Conservation (phyloP, 1,284 basidiomycete genomes). For the Sphagnurus paluster region DNA sequence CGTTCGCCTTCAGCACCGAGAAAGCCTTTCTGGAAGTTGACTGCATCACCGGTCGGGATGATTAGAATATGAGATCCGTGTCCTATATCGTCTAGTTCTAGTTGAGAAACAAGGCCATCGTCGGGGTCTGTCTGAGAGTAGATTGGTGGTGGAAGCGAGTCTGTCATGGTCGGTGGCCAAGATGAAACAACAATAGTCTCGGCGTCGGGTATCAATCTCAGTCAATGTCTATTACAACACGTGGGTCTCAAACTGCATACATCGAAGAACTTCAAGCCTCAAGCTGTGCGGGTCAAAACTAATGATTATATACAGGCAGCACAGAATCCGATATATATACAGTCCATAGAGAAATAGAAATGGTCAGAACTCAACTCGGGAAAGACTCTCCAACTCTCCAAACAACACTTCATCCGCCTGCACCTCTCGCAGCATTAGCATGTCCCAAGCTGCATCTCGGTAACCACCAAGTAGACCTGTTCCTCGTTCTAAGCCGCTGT, state of each 20-base stretch:
- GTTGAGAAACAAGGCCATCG: conserved; percentile 11
- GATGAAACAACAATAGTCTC: neutral
- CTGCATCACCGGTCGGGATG: conserved; percentile 59
- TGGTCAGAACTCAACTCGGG: conserved; percentile 55
- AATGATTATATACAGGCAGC: conserved; percentile 21
- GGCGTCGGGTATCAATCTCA: neutral
- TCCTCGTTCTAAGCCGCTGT: conserved; percentile 63
- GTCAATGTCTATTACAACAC: conserved; percentile 1
- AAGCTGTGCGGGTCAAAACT: too few relatives aligned
- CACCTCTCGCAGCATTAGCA: conserved; percentile 66
- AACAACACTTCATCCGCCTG: conserved; percentile 63
- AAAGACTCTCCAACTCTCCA: conserved; percentile 72
- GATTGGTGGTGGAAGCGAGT: conserved; percentile 42
- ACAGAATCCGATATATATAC: conserved; percentile 23
- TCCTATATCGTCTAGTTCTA: conserved; percentile 7
- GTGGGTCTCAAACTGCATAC: neutral
- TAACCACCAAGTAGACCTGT: conserved; percentile 76
- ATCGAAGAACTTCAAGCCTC: neutral
- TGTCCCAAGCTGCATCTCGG: conserved; percentile 65
- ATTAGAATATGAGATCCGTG: conserved; percentile 61
- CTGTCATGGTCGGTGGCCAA: conserved; percentile 36
- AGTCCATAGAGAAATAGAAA: conserved; percentile 13
- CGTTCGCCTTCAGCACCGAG: conserved; percentile 76
- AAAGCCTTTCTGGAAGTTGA: conserved; percentile 79
- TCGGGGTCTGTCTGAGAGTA: conserved; percentile 44